Conservation (phyloP, 768 basidiomycete species). For the Agaricus sinodeliciosus region DNA sequence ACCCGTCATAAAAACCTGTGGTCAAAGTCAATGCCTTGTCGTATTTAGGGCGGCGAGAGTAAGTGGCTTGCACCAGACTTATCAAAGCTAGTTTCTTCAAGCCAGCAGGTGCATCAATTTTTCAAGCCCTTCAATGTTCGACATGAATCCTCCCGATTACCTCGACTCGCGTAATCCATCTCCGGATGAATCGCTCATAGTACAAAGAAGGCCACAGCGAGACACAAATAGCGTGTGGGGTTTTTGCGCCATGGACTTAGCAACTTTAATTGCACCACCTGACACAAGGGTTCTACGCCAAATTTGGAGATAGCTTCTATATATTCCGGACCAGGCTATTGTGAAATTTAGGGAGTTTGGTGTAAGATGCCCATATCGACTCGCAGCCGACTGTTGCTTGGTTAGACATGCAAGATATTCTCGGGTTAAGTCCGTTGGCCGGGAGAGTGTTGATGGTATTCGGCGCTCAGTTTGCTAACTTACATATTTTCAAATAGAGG, state of each 20-base stretch:
- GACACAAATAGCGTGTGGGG: too few species aligned
- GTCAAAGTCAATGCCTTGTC: neutral
- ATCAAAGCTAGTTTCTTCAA: neutral
- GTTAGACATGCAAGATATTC: too few species aligned
- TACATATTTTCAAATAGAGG: neutral
- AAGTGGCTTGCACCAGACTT: neutral
- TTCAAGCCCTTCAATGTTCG: neutral
- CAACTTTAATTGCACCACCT: too few species aligned
- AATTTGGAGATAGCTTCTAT: neutral
- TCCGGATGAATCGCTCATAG: neutral
- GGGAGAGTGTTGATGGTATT: neutral
- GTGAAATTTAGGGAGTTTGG: neutral
- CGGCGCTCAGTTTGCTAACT: neutral
- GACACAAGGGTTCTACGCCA: neutral
- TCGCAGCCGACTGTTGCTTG: too few species aligned
- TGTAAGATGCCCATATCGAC: too few species aligned
- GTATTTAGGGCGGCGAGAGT: constrained; percentile 3
- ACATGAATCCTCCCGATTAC: neutral
- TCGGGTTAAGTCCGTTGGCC: neutral
- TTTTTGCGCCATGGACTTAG: too few species aligned
- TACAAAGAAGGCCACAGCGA: too few species aligned
- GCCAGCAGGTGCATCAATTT: neutral
- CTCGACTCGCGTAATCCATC: neutral
- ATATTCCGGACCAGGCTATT: neutral
- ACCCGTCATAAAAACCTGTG: too few species aligned